Base-by-base conservation (phyloP, 2,329 filamentous ascomycete species). In the Leptoxyphium fumago region DNA sequence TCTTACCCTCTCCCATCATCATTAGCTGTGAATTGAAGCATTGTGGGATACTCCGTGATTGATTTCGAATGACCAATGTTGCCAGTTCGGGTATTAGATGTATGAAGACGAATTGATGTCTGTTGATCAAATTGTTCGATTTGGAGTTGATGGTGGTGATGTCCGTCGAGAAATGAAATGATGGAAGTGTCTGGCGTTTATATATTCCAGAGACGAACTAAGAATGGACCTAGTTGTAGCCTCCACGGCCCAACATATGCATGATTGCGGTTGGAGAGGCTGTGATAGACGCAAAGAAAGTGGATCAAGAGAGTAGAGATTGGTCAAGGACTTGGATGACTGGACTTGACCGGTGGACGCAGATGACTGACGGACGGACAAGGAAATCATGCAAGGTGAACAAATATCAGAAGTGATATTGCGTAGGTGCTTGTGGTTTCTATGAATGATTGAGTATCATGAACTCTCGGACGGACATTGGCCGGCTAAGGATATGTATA, bases 191-290 rank as follows among this genome's bases (percentile, higher is more conserved):
- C 3, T 26, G 21, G 21, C 7, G 21, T 26, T 26, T 26, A 26
- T 26, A 26, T 26, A 26, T 26, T 26, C 21, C 21, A 26, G 21
- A 26, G 21, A 26, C 3, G 21, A 4, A 26, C 4, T 26, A 26
- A 30, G 43, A 17, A 9, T 8, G 13, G 34, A 9, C 17, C 54
- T 56, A 64, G 61, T 67, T 67, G 61, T 67, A 68, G 42, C 64
- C 64, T 50, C 61, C 63, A 43, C 63, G 63, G 50, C 59, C 61
- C 60, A 26, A 26, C 3, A 26, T 26, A 3, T 26, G 21, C 21
- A 60, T 63, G 50, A 41, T 47, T 41, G 40, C 46, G 43, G 50
- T 50, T 39, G 44, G 44, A 42, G 48, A 50, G 46, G 46, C 42
- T 42, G 41, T 48, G 48, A 50, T 46, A 47, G 48, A 45, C 47